Evolutionary conservation across 2,329 filamentous ascomycete genomes (phyloP), one percentile per base, ranked within the genome.

Genomic region (Cucurbitaria berberidis): DNA sequence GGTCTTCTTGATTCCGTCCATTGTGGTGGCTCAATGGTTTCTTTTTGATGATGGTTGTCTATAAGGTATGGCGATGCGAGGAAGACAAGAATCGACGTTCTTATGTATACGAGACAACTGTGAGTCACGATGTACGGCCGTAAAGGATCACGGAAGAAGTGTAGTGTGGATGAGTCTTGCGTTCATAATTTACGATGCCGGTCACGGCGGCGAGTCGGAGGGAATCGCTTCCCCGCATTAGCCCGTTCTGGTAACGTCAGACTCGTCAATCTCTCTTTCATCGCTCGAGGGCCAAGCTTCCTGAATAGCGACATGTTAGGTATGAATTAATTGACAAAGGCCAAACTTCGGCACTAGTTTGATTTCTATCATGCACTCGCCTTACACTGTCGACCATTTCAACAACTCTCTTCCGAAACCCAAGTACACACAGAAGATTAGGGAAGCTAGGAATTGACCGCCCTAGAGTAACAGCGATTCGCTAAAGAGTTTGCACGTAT

Each of bases 1-100:
- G 32, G 79, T 80, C 63, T 78, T 77, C 66, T 77, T 79, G 60
- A 81, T 80, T 29, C 58, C 68, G 56, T 81, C 78, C 79, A 81
- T 81, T 55, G 51, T 65, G 62, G 26, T 50, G 26, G 40, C 26
- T 47, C 40, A 24, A 32, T 54, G 34, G 45, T 18, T 36, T 38
- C 24, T 38, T 29, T 10, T 8, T 5, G 30, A 45, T 22, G 11
- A 11, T n/a, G n/a, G 29, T 3, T 35, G 18, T 24, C 30, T 30
- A 21, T 11, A 18, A 30, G 48, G 46, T 50, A 26, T 48, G 27
- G 35, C 15, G 18, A 42, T 26, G 42, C 19, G 16, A 29, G 30
- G 40, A 30, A 29, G 34, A 30, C 36, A 45, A 16, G 9, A 39
- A 27, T 30, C 13, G 24, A 19, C 38, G 51, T 52, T 44, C 50